Conservation (phyloP, 106 monocot species). For the Dendrobium huoshanense region DNA sequence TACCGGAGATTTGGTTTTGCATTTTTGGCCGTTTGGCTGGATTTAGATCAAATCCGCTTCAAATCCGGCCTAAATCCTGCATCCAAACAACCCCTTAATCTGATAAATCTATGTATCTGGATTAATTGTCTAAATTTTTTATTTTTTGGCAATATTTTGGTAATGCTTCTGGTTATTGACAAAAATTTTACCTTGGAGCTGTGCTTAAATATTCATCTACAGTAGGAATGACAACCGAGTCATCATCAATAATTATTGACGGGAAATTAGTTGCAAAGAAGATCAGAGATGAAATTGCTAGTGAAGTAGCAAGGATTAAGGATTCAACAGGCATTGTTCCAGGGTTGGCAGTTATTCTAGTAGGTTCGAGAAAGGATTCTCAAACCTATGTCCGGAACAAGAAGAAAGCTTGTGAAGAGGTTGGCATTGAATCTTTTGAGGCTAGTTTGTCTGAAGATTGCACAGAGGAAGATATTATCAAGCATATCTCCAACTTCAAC, state of each 20-base stretch:
- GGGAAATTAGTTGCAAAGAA: slow-evolving; percentile 81
- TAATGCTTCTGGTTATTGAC: too few relatives aligned
- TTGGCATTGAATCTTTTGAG: slow-evolving; percentile 79
- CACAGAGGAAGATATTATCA: slow-evolving; percentile 56
- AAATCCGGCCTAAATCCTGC: too few relatives aligned
- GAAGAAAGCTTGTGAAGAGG: slow-evolving; percentile 91
- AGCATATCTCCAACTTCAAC: slow-evolving; percentile 59
- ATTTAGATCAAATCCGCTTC: too few relatives aligned
- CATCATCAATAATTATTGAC: slow-evolving; percentile 58
- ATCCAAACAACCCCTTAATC: too few relatives aligned
- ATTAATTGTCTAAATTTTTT: too few relatives aligned
- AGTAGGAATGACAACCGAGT: not conserved
- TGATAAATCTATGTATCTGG: too few relatives aligned
- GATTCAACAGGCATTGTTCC: slow-evolving; percentile 48
- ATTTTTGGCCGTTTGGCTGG: too few relatives aligned
- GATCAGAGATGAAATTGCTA: slow-evolving; percentile 69
- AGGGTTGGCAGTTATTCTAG: slow-evolving; percentile 86
- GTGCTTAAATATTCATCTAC: not conserved
- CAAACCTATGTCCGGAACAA: slow-evolving; percentile 86
- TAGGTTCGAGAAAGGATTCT: slow-evolving; percentile 78
- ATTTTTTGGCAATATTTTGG: too few relatives aligned
- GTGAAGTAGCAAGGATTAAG: slow-evolving; percentile 42
- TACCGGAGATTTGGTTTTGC: too few relatives aligned
- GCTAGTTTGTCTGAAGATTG: slow-evolving; percentile 56
- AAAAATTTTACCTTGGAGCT: not conserved